Base-by-base conservation (phyloP, 2,329 filamentous ascomycete species). In the Grosmannia huntii region DNA sequence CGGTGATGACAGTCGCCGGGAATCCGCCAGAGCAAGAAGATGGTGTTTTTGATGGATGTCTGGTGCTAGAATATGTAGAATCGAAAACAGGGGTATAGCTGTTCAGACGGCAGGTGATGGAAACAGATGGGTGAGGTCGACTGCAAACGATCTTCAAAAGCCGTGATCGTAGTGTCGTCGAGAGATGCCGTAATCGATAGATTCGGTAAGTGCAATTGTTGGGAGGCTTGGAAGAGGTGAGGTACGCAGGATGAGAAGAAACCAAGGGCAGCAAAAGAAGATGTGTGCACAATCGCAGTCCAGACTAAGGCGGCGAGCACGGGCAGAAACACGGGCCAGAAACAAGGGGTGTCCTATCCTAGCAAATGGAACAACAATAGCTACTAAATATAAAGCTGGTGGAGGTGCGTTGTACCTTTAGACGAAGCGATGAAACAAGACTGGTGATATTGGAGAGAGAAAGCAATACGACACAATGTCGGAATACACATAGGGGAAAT, bases 271-370 rank as follows among this genome's bases (percentile, higher is more conserved):
- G 55, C 23, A 12, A 58, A 61, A 55, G 58, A 62, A 55, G 60
- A 61, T 60, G 60, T 62, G 61, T 62, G 62, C 61, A 63, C 60
- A 61, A 59, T 57, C 41, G 57, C 57, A 61, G 53, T 62, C n/a
- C 27, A 25, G 48, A 19, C 25, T 10, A 49, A 56, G 61, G 60
- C 60, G 62, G 62, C 62, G 60, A 63, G 57, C 52, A 56, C 27
- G 46, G 62, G 62, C 61, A 63, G 61, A 63, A 62, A 57, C 50
- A 36, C 50, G 52, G 51, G 53, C 55, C 33, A 52, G 44, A 51
- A 51, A 41, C 53, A 59, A 53, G 57, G 53, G 60, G n/a, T 27
- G 31, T 54, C 21, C 31, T 54, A 54, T 59, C 55, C 55, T 57
- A 57, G 53, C 21, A 28, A 44, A 55, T 53, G 33, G 23, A 28